Percentiles rank a stretch among this genome's conserved stretches.
Conservation (phyloP, 768 basidiomycete species). For the Phanerodontia chrysosporium region DNA sequence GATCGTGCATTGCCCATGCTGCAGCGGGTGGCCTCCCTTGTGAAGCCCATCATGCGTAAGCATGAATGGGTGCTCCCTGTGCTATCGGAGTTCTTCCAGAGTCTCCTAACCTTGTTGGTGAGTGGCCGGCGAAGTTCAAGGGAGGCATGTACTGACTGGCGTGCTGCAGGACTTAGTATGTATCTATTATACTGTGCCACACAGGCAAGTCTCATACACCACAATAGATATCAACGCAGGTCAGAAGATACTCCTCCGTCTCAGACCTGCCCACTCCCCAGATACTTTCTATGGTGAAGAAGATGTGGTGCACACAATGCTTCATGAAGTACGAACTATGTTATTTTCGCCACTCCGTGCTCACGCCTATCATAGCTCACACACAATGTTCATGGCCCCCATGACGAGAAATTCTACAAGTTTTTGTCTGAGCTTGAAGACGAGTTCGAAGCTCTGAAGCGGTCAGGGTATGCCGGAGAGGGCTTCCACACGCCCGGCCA, state of each 20-base stretch:
- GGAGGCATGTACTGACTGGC: too few relatives aligned
- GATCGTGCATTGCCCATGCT: slow-evolving; percentile 67
- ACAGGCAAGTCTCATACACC: too few relatives aligned
- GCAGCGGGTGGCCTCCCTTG: slow-evolving; percentile 67
- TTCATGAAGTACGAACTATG: slow-evolving; percentile 77
- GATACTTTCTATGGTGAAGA: slow-evolving; percentile 75
- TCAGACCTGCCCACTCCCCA: slow-evolving; percentile 66
- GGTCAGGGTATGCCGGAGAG: slow-evolving; percentile 84
- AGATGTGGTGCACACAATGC: slow-evolving; percentile 76
- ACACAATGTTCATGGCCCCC: slow-evolving; percentile 85
- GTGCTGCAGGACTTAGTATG: slow-evolving; percentile 36
- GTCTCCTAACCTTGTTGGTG: slow-evolving; percentile 67
- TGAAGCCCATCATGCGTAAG: slow-evolving; percentile 92
- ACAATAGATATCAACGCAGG: slow-evolving; percentile 73
- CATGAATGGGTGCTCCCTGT: slow-evolving; percentile 75
- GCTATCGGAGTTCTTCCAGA: slow-evolving; percentile 85
- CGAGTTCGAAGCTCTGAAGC: slow-evolving; percentile 76
- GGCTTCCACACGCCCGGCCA: slow-evolving; percentile 82
- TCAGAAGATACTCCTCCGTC: slow-evolving; percentile 75
- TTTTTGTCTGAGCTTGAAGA: slow-evolving; percentile 70
- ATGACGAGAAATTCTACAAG: slow-evolving; percentile 82
- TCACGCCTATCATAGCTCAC: slow-evolving; percentile 52
- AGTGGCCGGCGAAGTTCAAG: slow-evolving; percentile 19
- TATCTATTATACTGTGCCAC: slow-evolving; percentile 6
- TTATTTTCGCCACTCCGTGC: background rate